phyloP scores from a whole-genome alignment of 2,329 filamentous ascomycete genomes.

The Alternaria sp. region DNA sequence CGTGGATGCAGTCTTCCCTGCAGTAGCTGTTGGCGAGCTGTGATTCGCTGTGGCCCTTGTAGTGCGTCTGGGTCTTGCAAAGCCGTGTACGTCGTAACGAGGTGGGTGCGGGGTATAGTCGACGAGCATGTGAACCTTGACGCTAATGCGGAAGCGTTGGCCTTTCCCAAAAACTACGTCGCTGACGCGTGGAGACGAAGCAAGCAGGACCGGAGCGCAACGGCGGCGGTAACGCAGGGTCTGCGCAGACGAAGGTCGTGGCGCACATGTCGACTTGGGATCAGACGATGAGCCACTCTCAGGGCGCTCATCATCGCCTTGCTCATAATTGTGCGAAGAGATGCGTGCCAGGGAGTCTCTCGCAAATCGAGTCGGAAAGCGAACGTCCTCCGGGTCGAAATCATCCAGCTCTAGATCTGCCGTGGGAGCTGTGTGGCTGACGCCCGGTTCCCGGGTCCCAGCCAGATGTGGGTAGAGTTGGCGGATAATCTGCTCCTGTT shows the following conservation, averaged over 20 bases:
- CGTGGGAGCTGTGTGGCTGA: conserved; percentile 22
- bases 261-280: conserved; percentile 45
- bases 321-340: conserved; percentile 34
- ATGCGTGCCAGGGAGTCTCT: conserved; percentile 24
- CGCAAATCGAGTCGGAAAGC: conserved; percentile 40
- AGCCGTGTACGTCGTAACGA: conserved; percentile 54
- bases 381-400: conserved; percentile 51
- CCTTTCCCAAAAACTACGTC: conserved; percentile 57
- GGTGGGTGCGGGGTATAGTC: conserved; percentile 56
- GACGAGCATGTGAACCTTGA: conserved; percentile 53
- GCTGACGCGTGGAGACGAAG: conserved; percentile 56
- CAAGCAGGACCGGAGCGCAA: conserved; percentile 57
- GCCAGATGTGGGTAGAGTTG: conserved; percentile 58
- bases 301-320: conserved; percentile 28
- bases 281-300: conserved; percentile 35
- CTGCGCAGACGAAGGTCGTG: conserved; percentile 48
- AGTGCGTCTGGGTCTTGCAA: conserved; percentile 37
- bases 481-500: conserved; percentile 60
- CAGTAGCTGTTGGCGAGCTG: conserved; percentile 6
- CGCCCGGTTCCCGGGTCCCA: conserved; percentile 18
- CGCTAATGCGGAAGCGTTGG: conserved; percentile 56
- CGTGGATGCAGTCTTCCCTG: conserved; percentile 13
- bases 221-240: conserved; percentile 57
- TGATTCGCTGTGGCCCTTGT: conserved; percentile 18
- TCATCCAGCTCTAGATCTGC: conserved; percentile 48